Conservation (phyloP, 129 eudicot genomes). For the Flaveria trinervia region DNA sequence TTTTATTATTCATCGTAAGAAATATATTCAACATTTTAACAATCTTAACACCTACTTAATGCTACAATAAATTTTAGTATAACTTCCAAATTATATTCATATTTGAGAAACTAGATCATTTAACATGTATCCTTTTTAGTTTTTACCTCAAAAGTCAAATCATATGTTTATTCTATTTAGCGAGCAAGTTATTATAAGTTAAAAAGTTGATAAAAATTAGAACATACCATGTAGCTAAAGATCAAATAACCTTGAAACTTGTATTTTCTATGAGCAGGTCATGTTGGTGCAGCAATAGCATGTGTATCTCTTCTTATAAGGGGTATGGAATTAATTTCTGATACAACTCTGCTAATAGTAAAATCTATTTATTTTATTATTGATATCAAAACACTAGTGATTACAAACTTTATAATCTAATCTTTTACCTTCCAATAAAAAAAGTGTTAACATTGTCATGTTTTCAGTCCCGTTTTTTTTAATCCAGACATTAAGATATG, state of each 20-base stretch:
- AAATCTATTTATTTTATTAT: background rate
- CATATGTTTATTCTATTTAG: background rate
- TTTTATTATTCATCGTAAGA: constrained; percentile 8
- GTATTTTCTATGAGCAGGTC: constrained; percentile 50
- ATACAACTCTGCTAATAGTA: constrained; percentile 1
- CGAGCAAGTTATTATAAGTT: constrained; percentile 4
- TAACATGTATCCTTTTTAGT: constrained; percentile 1
- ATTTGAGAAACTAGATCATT: background rate
- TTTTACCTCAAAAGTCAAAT: constrained; percentile 9
- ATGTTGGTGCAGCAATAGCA: constrained; percentile 89
- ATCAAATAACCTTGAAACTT: background rate
- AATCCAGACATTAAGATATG: constrained; percentile 13
- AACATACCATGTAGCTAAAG: constrained; percentile 9
- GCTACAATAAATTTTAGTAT: constrained; percentile 3
- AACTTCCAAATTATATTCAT: background rate
- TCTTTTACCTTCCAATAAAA: background rate
- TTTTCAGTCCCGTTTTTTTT: background rate
- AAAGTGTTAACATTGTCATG: background rate
- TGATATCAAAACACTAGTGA: background rate
- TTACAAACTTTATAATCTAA: background rate
- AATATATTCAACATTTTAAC: background rate
- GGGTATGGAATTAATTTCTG: constrained; percentile 44
- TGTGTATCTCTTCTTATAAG: constrained; percentile 87
- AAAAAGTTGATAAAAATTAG: background rate
- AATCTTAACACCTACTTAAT: background rate